Conservation (phyloP, 768 basidiomycete species). For the Auriscalpium microsporum region DNA sequence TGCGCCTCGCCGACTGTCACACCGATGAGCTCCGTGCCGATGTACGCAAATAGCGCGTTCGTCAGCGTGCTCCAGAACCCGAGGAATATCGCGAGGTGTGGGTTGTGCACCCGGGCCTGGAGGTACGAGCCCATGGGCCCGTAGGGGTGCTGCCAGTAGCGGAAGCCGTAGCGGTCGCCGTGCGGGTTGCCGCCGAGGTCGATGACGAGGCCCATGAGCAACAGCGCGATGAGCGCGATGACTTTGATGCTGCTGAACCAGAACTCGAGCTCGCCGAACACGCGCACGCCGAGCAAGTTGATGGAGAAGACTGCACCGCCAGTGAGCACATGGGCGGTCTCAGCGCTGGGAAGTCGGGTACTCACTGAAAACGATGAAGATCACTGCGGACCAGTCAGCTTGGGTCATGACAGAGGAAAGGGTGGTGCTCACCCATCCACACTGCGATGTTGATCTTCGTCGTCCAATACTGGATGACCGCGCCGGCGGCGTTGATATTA, state of each 20-base stretch:
- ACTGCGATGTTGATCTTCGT: conserved; percentile 32
- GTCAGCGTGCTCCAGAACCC: conserved; percentile 68
- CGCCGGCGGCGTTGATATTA: conserved; percentile 55
- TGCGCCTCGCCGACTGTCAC: conserved; percentile 52
- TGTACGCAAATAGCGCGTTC: conserved; percentile 60
- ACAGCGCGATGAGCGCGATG: conserved; percentile 37
- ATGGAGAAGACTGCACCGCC: conserved; percentile 36
- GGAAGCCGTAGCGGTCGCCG: conserved; percentile 28
- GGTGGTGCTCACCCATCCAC: conserved; percentile 45
- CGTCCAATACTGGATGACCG: conserved; percentile 30
- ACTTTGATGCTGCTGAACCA: conserved; percentile 69
- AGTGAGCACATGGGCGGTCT: no score
- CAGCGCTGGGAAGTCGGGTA: background rate
- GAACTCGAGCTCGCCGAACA: conserved; percentile 70
- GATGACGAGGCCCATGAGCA: conserved; percentile 31
- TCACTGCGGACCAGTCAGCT: conserved; percentile 25
- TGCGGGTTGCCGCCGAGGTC: conserved; percentile 38
- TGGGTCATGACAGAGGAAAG: background rate
- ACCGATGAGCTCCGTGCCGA: conserved; percentile 72
- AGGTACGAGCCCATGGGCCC: conserved; percentile 54
- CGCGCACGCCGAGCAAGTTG: conserved; percentile 54
- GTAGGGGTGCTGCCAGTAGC: conserved; percentile 38
- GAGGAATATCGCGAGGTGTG: conserved; percentile 45
- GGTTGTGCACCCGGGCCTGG: conserved; percentile 37
- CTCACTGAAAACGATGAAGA: conserved; percentile 52